A percentile compares a stretch with the other conserved stretches of the same genome.
Evolutionary conservation across 2,329 filamentous ascomycete genomes (phyloP).

Genomic region (Fusarium albosuccineum): DNA sequence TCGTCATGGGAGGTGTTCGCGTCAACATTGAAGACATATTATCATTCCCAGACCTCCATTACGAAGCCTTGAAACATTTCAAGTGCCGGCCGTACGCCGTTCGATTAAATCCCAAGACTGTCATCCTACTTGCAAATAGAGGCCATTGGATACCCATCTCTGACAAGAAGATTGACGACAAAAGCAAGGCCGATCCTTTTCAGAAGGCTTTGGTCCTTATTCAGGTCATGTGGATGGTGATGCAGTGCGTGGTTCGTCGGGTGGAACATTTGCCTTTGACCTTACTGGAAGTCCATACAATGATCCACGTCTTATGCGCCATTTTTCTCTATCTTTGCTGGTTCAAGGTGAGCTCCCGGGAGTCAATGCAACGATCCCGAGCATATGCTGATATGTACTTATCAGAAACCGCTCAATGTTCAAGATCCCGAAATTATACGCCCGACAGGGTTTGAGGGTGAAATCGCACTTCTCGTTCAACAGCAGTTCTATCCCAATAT

Average conservation of each 20-base stretch:
- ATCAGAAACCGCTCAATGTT: slow-evolving; percentile 37
- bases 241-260: slow-evolving; percentile 51
- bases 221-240: slow-evolving; percentile 56
- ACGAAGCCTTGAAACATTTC: neutral
- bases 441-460: slow-evolving; percentile 1
- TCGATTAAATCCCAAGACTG: slow-evolving; percentile 1
- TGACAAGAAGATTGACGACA: slow-evolving; percentile 48
- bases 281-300: slow-evolving; percentile 52
- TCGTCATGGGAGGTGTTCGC: slow-evolving; percentile 48
- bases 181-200: slow-evolving; percentile 53
- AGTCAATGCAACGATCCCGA: fast-evolving
- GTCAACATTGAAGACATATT: slow-evolving; percentile 22
- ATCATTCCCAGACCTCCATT: slow-evolving; percentile 13
- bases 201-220: slow-evolving; percentile 53
- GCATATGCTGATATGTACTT: neutral
- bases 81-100: slow-evolving; percentile 16
- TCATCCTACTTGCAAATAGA: slow-evolving; percentile 21
- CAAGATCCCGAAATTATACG: slow-evolving; percentile 13
- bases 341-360: slow-evolving; percentile 19
- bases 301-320: slow-evolving; percentile 39
- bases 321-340: slow-evolving; percentile 38
- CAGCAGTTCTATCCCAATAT: slow-evolving; percentile 16
- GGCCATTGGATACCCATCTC: slow-evolving; percentile 18
- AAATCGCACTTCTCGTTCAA: slow-evolving; percentile 22
- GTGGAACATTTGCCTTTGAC: slow-evolving; percentile 51